phyloP scores from a whole-genome alignment of 1,284 basidiomycete species.

The Trametes sp. region DNA sequence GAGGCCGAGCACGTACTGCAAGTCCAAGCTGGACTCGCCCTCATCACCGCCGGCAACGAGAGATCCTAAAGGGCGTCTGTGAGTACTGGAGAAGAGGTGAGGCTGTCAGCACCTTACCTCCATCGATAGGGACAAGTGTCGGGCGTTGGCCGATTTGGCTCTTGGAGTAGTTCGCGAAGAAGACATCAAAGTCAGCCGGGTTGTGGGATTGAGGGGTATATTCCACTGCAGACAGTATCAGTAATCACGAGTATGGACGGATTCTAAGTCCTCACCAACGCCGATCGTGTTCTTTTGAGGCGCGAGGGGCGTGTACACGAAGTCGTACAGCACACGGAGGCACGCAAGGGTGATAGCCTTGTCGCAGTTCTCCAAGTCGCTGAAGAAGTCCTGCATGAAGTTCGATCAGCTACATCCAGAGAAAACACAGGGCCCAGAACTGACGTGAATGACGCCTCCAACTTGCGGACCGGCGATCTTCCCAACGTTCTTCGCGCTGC shows the following conservation, averaged over 20 bases:
- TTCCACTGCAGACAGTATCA: slow-evolving; percentile 44
- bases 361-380: slow-evolving; percentile 42
- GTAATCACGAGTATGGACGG: neutral
- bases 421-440: slow-evolving; percentile 36
- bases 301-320: slow-evolving; percentile 51
- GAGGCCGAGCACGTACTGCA: slow-evolving; percentile 50
- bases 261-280: slow-evolving; percentile 46
- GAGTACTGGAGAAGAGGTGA: neutral
- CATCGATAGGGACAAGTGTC: slow-evolving; percentile 52
- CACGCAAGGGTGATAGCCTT: slow-evolving; percentile 60
- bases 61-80: neutral
- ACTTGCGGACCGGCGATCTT: slow-evolving; percentile 14
- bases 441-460: slow-evolving; percentile 54
- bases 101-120: slow-evolving; percentile 41
- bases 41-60: slow-evolving; percentile 44
- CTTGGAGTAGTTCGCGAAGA: slow-evolving; percentile 50
- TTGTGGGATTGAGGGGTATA: slow-evolving; percentile 57
- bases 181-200: slow-evolving; percentile 54
- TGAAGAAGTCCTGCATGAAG: slow-evolving; percentile 19
- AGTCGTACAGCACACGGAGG: slow-evolving; percentile 58
- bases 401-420: neutral
- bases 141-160: slow-evolving; percentile 49
- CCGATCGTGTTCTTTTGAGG: slow-evolving; percentile 57
- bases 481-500: slow-evolving; percentile 25
- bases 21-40: slow-evolving; percentile 57